Base-by-base conservation (phyloP, 192 early-diverging fungal species). In the Allomyces javanicus region DNA sequence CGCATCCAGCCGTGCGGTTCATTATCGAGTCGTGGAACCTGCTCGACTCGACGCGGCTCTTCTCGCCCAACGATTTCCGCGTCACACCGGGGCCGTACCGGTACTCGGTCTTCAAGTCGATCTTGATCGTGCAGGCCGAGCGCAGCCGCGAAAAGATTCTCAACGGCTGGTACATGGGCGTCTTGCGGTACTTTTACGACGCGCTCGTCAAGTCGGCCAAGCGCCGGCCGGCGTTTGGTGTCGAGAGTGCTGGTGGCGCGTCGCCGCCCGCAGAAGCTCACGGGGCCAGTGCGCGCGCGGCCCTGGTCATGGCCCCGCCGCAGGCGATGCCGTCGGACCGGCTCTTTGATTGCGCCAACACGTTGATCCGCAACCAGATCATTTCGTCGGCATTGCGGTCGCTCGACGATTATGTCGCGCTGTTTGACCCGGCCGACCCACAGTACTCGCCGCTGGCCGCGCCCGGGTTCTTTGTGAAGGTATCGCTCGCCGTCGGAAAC, bases 121-220 rank as follows among this genome's bases (percentile, higher is more conserved):
- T 83, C 58, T 43, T 85, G 27, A 65, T 85, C 22, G 78, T 85
- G 9, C 76, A 84, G 62, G 71, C 83, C 27, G 83, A 85, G 64
- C 80, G 78, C 61, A 79, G 79, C 63, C 68, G 82, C 24, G 77
- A 79, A 19, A 66, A 71, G 24, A 62, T 83, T 25, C 62, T 79
- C 44, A 78, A 82, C 67, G 77, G 79, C 7, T 79, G 78, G 77
- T 78, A 71, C 61, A 70, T 66, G 14, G 67, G 72, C 55, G 67
- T 77, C 4, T 67, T 74, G 25, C 61, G 69, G 5, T 50, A 68
- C 9, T 81, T 78, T 75, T 81, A 26, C 44, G 72, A 17, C 62
- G 68, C 23, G 14, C 25, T 67, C 33, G 65, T 55, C 62, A 75
- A 72, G 62, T 66, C 66, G 24, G 55, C 44, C 4, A 24, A 26